phyloP scores from a whole-genome alignment of 1,284 basidiomycete species.

The Irpex rosettiformis region DNA sequence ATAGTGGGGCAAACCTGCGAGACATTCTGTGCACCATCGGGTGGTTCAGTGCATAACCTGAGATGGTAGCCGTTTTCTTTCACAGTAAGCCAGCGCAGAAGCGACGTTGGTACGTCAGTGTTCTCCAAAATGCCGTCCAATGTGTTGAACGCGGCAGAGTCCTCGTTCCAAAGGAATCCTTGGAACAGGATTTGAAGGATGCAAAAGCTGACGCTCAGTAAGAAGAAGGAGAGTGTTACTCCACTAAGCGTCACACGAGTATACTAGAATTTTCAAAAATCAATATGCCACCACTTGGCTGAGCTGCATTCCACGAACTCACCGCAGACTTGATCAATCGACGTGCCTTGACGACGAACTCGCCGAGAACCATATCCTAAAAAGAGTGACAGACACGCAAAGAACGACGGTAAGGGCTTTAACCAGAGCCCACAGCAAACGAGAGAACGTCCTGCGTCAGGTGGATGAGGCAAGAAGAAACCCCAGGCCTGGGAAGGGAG shows the following conservation, averaged over 20 bases:
- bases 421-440: background rate
- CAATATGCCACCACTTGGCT: no score
- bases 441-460: background rate
- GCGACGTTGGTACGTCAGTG: constrained; percentile 34
- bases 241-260: background rate
- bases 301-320: no score
- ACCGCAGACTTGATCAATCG: background rate
- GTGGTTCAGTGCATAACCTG: constrained; percentile 44
- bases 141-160: constrained; percentile 35
- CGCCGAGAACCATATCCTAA: background rate
- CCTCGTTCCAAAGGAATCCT: constrained; percentile 43
- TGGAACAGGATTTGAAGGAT: constrained; percentile 40
- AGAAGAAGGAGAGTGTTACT: constrained; percentile 44
- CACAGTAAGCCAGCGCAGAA: constrained; percentile 40
- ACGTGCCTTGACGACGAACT: background rate
- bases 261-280: background rate
- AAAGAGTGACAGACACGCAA: background rate
- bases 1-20: background rate
- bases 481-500: no score
- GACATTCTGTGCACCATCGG: constrained; percentile 18
- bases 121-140: constrained; percentile 37
- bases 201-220: constrained; percentile 33
- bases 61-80: constrained; percentile 31
- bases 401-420: background rate
- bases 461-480: no score